phyloP scores from a whole-genome alignment of 352 stramenopile species.

The Pythium aphanidermatum region DNA sequence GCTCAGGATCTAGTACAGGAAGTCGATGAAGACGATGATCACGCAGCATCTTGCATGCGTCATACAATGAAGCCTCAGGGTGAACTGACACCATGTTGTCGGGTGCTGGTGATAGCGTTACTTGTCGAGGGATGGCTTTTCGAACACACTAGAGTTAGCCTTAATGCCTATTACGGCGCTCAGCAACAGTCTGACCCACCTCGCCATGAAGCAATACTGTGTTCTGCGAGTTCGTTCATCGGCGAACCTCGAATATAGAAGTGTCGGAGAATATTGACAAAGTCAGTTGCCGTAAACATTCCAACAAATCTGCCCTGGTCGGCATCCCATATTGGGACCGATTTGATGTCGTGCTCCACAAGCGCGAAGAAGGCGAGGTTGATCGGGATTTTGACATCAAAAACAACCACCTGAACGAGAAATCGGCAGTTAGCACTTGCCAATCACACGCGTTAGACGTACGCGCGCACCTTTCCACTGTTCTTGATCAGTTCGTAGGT shows the following conservation, averaged over 20 bases:
- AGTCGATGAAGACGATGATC: conserved; percentile 90
- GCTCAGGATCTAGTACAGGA: conserved; percentile 90
- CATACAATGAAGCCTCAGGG: conserved; percentile 86
- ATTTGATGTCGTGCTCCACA: conserved; percentile 99
- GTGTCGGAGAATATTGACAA: conserved; percentile 96
- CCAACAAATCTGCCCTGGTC: conserved; percentile 93
- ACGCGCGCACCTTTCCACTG: conserved; percentile 79
- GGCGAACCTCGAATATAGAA: conserved; percentile 90
- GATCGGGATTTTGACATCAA: conserved; percentile 98
- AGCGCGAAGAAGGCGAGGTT: conserved; percentile 98
- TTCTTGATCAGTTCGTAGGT: conserved; percentile 97
- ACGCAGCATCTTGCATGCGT: conserved; percentile 87
- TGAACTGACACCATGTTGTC: conserved; percentile 79
- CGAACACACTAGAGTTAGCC: background rate
- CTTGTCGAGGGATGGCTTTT: conserved; percentile 80
- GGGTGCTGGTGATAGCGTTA: conserved; percentile 55
- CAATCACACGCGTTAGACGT: background rate
- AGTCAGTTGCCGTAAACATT: conserved; percentile 97
- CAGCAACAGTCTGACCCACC: conserved; percentile 23
- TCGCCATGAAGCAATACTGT: conserved; percentile 84
- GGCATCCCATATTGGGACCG: conserved; percentile 96
- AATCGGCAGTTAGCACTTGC: no score
- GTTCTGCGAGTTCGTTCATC: conserved; percentile 83
- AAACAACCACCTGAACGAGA: conserved; percentile 89
- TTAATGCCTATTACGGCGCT: background rate